Conservation (phyloP, 2,329 filamentous ascomycete genomes). For the Penicillium sumatraense region DNA sequence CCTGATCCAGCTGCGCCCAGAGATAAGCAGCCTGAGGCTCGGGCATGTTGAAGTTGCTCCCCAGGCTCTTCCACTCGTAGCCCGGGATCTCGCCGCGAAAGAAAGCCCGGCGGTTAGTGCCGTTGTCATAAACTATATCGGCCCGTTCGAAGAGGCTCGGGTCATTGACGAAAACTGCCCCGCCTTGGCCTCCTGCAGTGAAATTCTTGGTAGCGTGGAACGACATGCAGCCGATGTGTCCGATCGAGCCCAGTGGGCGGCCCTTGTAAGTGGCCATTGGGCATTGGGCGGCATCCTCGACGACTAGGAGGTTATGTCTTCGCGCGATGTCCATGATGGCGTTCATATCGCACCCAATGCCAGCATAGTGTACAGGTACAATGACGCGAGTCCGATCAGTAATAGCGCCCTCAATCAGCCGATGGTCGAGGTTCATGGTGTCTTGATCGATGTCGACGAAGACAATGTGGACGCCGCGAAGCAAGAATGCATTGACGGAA, state of each 20-base stretch:
- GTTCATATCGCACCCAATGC: conserved; percentile 20
- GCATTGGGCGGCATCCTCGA: conserved; percentile 9
- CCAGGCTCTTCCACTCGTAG: conserved; percentile 11
- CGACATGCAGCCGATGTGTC: conserved; percentile 19
- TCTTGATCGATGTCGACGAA: conserved; percentile 18
- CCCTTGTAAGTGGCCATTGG: conserved; percentile 14
- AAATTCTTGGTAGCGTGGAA: conserved; percentile 24
- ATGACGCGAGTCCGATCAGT: conserved; percentile 16
- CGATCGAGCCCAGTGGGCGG: conserved; percentile 19
- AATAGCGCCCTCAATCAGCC: conserved; percentile 8
- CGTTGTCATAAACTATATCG: conserved; percentile 13
- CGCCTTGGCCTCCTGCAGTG: conserved; percentile 19
- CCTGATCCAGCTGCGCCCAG: neutral
- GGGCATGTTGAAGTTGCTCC: neutral
- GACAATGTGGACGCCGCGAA: conserved; percentile 13
- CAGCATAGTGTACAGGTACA: conserved; percentile 21
- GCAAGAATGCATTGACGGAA: conserved; percentile 20
- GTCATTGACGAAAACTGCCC: conserved; percentile 19
- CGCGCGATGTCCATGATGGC: conserved; percentile 9
- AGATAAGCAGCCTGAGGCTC: neutral
- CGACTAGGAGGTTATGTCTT: neutral
- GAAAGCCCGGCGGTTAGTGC: conserved; percentile 12
- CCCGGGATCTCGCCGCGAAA: conserved; percentile 14
- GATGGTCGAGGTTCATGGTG: conserved; percentile 17
- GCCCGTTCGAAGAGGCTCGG: conserved; percentile 7